Base-by-base conservation (phyloP, 148 eudicot species). In the Rhododendron ovatum region DNA sequence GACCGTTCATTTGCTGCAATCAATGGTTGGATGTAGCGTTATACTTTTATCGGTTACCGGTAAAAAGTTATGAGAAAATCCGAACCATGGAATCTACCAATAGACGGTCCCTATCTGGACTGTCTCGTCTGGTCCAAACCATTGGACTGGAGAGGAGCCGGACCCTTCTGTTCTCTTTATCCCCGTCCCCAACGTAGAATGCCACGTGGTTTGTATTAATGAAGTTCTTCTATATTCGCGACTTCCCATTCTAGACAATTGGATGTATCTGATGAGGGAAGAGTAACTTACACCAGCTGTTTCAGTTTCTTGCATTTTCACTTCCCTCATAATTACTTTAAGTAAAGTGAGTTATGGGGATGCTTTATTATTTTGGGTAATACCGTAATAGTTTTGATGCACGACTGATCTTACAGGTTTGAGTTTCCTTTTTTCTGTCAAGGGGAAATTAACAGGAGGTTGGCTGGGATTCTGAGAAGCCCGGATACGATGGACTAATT, bases 401-500 rank as follows among this genome's bases (percentile, higher is more conserved):
- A 73, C n/a, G 43, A 48, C 57, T 53, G 48, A 69, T 30, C 65
- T 45, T 50, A 76, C 24, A 47, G 48, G 50, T 84, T 79, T 57
- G 9, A 39, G 74, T 12, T 41, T 51, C 78, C 39, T 39, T 79
- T n/a, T 86, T 82, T 69, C 84, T 83, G 80, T 35, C 22, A 87
- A 84, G 89, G 41, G 84, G 69, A 84, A 50, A 33, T 84, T 65
- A 73, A 83, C 90, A 96, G 99, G 99, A 95, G 76, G 92, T 89
- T 63, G 95, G 98, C 6, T 94, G 99, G 99, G 98, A 96, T 84
- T 96, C 99, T 1, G 90, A 92, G 67, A 96, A 94, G 88, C 91
- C 89, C 13, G 98, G 95, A 7, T 96, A 96, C 69, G 96, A 95
- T 83, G 99, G 99, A 84, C 85, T 96, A 84, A 93, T 96, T 85